phyloP scores from a whole-genome alignment of 2,329 filamentous ascomycete genomes.

The Peltaster fructicola region DNA sequence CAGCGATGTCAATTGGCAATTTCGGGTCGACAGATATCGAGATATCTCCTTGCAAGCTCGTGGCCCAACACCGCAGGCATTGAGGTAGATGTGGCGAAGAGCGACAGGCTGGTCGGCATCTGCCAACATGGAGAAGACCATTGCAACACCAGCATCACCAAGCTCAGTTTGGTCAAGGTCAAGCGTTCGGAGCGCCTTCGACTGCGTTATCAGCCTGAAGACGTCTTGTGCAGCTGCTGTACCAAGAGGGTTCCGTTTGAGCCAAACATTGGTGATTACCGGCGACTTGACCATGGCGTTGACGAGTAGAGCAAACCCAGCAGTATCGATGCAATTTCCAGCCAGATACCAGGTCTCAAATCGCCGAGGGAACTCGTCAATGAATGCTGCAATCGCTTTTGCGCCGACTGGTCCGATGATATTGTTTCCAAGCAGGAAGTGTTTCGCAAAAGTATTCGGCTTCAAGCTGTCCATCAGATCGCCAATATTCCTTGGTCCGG shows the following conservation, averaged over 20 bases:
- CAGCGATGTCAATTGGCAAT: constrained; percentile 16
- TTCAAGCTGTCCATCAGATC: constrained; percentile 33
- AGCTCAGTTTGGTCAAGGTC: constrained; percentile 38
- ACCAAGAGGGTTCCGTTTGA: constrained; percentile 37
- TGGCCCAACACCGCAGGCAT: constrained; percentile 15
- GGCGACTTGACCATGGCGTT: constrained; percentile 28
- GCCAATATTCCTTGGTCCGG: constrained; percentile 34
- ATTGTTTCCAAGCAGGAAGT: constrained; percentile 38
- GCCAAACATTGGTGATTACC: constrained; percentile 33
- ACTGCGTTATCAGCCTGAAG: constrained; percentile 27
- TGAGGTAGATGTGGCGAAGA: constrained; percentile 19
- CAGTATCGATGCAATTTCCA: constrained; percentile 34
- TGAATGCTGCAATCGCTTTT: constrained; percentile 28
- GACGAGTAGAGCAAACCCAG: constrained; percentile 26
- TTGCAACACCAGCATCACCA: constrained; percentile 28
- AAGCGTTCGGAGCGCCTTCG: constrained; percentile 29
- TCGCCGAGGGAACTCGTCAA: constrained; percentile 26
- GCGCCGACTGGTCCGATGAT: constrained; percentile 35
- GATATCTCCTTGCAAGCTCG: constrained; percentile 13
- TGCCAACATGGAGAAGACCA: constrained; percentile 23
- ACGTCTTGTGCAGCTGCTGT: constrained; percentile 23
- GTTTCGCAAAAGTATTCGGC: constrained; percentile 29
- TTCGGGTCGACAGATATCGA: constrained; percentile 10
- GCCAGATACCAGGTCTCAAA: constrained; percentile 40
- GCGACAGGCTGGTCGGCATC: constrained; percentile 6